These are phyloP conservation scores for Ogataea kodamae DNA, from an alignment of 805 yeast species.

Conservation along the genomic window DNA sequence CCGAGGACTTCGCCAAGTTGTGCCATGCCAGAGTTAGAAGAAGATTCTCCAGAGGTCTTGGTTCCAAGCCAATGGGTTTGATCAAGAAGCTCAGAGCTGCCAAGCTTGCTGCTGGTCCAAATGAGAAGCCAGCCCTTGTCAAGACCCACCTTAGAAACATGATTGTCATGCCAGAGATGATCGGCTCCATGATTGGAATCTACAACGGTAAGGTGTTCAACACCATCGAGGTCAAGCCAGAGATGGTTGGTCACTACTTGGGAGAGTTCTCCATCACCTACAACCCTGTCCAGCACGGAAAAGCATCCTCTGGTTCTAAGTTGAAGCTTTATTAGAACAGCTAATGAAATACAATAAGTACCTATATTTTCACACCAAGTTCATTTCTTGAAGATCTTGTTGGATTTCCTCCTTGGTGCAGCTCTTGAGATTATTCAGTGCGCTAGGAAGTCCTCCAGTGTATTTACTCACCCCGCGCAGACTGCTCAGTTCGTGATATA, in stretches of 20 bases:
- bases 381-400: slow-evolving; percentile 59
- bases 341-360: slow-evolving; percentile 14
- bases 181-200: slow-evolving; percentile 97
- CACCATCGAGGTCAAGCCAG: slow-evolving; percentile 98
- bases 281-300: slow-evolving; percentile 99
- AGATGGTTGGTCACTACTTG: slow-evolving; percentile 99
- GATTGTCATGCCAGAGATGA: slow-evolving; percentile 99
- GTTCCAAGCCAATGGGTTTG: slow-evolving; percentile 91
- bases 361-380: slow-evolving; percentile 42
- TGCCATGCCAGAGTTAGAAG: slow-evolving; percentile 99
- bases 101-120: slow-evolving; percentile 80
- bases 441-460: slow-evolving; percentile 72
- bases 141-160: slow-evolving; percentile 99
- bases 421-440: slow-evolving; percentile 60
- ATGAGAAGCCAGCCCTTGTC: slow-evolving; percentile 96
- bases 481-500: slow-evolving; percentile 65
- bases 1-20: slow-evolving; percentile 95
- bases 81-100: slow-evolving; percentile 98
- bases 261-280: slow-evolving; percentile 99
- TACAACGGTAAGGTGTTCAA: slow-evolving; percentile 99
- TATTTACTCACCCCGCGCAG: slow-evolving; percentile 63
- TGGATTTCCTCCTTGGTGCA: slow-evolving; percentile 70
- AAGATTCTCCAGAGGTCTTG: slow-evolving; percentile 98
- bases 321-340: slow-evolving; percentile 34
- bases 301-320: slow-evolving; percentile 37